Evolutionary conservation across 495 filamentous ascomycete genomes (phyloP), one percentile per base, ranked within the genome.

Genomic region (Penicillium salamii): DNA sequence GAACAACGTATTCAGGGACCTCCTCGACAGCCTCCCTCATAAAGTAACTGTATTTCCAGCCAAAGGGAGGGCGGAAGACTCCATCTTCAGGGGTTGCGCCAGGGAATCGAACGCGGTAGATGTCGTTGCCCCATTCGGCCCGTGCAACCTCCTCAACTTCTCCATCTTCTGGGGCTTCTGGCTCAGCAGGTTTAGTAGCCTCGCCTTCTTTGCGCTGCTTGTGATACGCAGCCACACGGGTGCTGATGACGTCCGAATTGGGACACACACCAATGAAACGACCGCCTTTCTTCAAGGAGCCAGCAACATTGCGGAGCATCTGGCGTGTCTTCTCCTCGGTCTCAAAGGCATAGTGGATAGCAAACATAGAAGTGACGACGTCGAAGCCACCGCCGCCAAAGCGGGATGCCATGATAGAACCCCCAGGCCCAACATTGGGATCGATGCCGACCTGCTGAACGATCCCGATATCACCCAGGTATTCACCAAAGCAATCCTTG

Each of bases 261-360:
- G 93, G 93, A 54, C 96, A 95, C 35, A 88, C 88, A 1, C 92
- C 93, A 36, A 98, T 80, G 66, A 97, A 95, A 32, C 90, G 83
- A 7, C 93, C 93, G 15, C 93, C 93, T 61, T 97, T 96, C 67
- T 90, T 95, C 58, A 98, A 67, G 20, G 84, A 79, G 4, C 90
- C 87, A 2, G 93, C 83, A 11, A 98, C 93, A 63, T 98, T 98
- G 63, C 82, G 79, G 42, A 98, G 79, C 93, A 98, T 97, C 45
- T 83, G 85, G 17, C 91, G 81, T 9, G 91, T 85, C 65, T 96
- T 95, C 5, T 78, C 78, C 66, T 97, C 89, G 50, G 75, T 89
- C 68, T 98, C 95, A 57, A 97, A 98, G 0, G 95, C 91, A 62
- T 98, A 98, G 71, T 98, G 93, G 83, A 98, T 95, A 62, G 90